These are phyloP conservation scores for Ganoderma multipileum DNA, from an alignment of 1,284 basidiomycete species.

Conservation along the genomic window DNA sequence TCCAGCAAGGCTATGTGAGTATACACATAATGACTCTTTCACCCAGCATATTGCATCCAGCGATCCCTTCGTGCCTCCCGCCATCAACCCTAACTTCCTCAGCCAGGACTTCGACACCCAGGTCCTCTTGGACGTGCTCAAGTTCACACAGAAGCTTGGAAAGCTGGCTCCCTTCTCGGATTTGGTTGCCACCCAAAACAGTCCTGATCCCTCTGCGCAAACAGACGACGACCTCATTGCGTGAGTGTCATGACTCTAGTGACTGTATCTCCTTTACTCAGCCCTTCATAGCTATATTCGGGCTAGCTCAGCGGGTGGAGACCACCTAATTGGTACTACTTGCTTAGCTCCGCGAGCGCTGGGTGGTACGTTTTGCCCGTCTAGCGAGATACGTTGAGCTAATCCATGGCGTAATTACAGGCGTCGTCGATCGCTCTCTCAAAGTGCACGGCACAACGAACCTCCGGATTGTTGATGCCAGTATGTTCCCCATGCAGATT, in stretches of 20 bases:
- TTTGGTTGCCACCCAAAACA: neutral
- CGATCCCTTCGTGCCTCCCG: constrained; percentile 9
- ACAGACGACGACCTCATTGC: constrained; percentile 12
- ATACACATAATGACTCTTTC: neutral
- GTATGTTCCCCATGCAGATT: constrained; percentile 33
- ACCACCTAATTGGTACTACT: constrained; percentile 8
- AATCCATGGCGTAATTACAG: constrained; percentile 24
- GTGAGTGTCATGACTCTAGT: neutral
- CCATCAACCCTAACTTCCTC: constrained; percentile 10
- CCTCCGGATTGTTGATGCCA: constrained; percentile 42
- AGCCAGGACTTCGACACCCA: neutral
- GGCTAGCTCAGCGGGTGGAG: neutral
- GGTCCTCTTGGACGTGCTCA: constrained; percentile 8
- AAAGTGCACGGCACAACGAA: constrained; percentile 45
- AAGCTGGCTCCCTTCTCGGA: constrained; percentile 5
- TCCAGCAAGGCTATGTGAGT: no score
- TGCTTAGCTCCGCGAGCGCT: constrained; percentile 1
- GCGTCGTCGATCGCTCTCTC: constrained; percentile 57
- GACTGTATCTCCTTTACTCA: no score
- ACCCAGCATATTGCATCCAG: constrained; percentile 12
- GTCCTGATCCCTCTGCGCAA: constrained; percentile 6
- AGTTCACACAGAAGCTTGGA: constrained; percentile 8
- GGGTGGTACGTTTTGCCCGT: neutral
- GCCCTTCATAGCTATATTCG: neutral
- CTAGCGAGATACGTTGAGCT: neutral